Percentiles rank a stretch among this genome's conserved stretches.
These are phyloP conservation scores for Ophiostoma populinum DNA, from an alignment of 2,329 filamentous ascomycete genomes.

Conservation along the genomic window DNA sequence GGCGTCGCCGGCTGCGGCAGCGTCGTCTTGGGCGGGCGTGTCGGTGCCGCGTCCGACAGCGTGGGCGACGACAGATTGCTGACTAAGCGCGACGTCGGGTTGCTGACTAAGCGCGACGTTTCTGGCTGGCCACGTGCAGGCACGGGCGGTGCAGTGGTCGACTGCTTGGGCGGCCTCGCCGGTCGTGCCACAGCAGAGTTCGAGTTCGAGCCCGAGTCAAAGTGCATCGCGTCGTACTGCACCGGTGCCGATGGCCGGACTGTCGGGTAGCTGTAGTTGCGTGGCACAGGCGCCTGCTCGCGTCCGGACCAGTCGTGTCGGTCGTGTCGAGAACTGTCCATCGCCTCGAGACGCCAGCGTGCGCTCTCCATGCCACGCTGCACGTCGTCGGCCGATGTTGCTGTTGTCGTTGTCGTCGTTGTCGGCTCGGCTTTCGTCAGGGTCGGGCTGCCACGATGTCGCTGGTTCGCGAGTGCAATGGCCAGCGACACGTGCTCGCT, in stretches of 20 bases:
- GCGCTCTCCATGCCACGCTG: slow-evolving; percentile 34
- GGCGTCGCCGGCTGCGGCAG: neutral
- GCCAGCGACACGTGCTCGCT: slow-evolving; percentile 58
- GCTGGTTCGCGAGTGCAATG: slow-evolving; percentile 55
- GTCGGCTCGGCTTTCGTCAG: neutral
- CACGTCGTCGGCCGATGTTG: slow-evolving; percentile 16
- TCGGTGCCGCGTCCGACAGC: slow-evolving; percentile 3
- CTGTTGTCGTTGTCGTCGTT: neutral
- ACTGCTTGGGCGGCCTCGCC: slow-evolving; percentile 22
- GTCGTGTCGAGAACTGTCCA: slow-evolving; percentile 14
- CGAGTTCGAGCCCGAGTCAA: no score
- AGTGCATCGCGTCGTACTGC: slow-evolving; percentile 22
- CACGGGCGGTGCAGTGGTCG: neutral
- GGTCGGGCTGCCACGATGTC: slow-evolving; percentile 37
- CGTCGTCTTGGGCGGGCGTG: slow-evolving; percentile 14
- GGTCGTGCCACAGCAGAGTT: no score
- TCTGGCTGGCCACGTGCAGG: no score
- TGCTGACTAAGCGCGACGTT: no score
- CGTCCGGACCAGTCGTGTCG: slow-evolving; percentile 12
- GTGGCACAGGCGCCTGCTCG: slow-evolving; percentile 10
- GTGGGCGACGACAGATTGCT: slow-evolving; percentile 3
- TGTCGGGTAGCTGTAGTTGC: slow-evolving; percentile 37
- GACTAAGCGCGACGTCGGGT: slow-evolving; percentile 1
- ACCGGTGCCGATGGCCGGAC: slow-evolving; percentile 34
- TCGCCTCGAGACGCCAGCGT: slow-evolving; percentile 25